Percentiles rank a stretch among this genome's conserved stretches.
phyloP scores from a whole-genome alignment of 2,329 filamentous ascomycete genomes.

The Hypomyces rosellus region DNA sequence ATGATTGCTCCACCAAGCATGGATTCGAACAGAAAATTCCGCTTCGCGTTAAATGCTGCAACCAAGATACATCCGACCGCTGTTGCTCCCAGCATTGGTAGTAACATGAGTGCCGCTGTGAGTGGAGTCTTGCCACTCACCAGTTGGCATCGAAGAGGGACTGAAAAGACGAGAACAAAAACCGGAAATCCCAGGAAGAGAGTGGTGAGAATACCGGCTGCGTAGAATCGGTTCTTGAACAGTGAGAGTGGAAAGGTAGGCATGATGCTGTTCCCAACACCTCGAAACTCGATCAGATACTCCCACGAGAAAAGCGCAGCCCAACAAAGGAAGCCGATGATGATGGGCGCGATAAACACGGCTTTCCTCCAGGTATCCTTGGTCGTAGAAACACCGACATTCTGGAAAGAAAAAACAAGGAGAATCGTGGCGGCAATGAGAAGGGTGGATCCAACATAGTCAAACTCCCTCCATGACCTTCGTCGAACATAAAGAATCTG shows the following conservation, averaged over 20 bases:
- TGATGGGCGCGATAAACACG: slow-evolving; percentile 25
- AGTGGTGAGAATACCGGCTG: slow-evolving; percentile 36
- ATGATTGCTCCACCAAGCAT: slow-evolving; percentile 30
- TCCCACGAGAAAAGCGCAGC: slow-evolving; percentile 23
- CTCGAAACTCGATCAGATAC: background rate
- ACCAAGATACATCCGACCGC: background rate
- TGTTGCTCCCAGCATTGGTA: background rate
- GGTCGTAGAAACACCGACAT: slow-evolving; percentile 30
- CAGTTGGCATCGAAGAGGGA: background rate
- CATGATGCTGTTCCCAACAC: slow-evolving; percentile 6
- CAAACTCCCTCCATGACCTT: slow-evolving; percentile 43
- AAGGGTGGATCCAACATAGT: slow-evolving; percentile 46
- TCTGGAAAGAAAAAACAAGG: slow-evolving; percentile 53
- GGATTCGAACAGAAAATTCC: background rate
- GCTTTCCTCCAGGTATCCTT: slow-evolving; percentile 36
- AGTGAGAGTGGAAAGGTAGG: slow-evolving; percentile 38
- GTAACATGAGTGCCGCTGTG: background rate
- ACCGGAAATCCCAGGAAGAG: slow-evolving; percentile 45
- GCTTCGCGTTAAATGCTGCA: background rate
- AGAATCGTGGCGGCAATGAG: slow-evolving; percentile 47
- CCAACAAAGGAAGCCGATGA: slow-evolving; percentile 22
- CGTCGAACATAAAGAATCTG: slow-evolving; percentile 9
- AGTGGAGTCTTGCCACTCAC: background rate
- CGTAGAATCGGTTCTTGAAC: slow-evolving; percentile 41
- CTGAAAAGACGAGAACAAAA: slow-evolving; percentile 25